Evolutionary conservation across 768 basidiomycete genomes (phyloP).

Genomic region (Auriscalpium orientale): DNA sequence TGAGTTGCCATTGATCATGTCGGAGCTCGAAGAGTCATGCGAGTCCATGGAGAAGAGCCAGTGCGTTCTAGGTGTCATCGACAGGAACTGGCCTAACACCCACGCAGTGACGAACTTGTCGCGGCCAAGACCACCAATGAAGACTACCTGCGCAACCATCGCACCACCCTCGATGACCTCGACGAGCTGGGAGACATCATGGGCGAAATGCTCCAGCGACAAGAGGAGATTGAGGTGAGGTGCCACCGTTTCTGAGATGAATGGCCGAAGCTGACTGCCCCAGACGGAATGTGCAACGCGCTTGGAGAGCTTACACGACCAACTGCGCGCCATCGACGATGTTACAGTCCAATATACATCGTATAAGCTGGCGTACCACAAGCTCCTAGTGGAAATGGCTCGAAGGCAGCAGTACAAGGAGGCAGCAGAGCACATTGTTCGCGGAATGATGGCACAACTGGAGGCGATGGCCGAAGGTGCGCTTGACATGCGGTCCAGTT

Average conservation of each 20-base stretch:
- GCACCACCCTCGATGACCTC: constrained; percentile 49
- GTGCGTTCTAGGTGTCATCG: constrained; percentile 34
- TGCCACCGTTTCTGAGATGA: neutral
- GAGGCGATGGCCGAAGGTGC: constrained; percentile 60
- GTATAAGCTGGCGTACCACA: constrained; percentile 68
- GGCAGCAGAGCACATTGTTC: constrained; percentile 54
- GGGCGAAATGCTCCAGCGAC: constrained; percentile 65
- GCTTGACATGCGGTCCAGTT: constrained; percentile 4
- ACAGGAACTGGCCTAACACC: neutral
- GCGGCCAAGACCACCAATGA: constrained; percentile 35
- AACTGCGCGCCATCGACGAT: constrained; percentile 53
- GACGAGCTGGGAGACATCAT: constrained; percentile 77
- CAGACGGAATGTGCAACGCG: constrained; percentile 48
- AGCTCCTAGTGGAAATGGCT: constrained; percentile 65
- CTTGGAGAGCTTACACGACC: constrained; percentile 49
- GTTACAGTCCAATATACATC: constrained; percentile 59
- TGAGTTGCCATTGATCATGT: constrained; percentile 67
- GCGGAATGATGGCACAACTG: constrained; percentile 58
- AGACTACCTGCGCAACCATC: constrained; percentile 43
- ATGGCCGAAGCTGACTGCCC: neutral
- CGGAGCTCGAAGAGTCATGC: constrained; percentile 57
- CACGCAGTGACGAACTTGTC: constrained; percentile 42
- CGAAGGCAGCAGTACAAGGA: constrained; percentile 63
- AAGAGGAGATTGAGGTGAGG: constrained; percentile 60
- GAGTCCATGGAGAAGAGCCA: constrained; percentile 44